phyloP scores from a whole-genome alignment of 1,284 basidiomycete species.

The Malassezia arunalokei region DNA sequence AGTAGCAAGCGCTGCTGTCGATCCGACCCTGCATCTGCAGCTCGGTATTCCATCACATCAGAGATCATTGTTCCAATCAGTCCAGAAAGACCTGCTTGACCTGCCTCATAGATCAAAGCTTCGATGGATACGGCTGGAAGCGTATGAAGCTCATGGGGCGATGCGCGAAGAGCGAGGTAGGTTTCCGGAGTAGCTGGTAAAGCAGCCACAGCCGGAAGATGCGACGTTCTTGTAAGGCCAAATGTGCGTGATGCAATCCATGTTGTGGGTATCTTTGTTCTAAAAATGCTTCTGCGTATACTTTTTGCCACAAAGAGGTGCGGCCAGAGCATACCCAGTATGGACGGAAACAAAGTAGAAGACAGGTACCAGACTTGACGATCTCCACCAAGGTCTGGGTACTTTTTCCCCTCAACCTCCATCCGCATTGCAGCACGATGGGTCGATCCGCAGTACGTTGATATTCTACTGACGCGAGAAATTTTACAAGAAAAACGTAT shows the following conservation, averaged over 20 bases:
- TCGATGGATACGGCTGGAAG: slow-evolving; percentile 8
- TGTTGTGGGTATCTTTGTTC: no score
- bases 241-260: no score
- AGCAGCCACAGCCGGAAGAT: background rate
- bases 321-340: no score
- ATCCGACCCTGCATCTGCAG: background rate
- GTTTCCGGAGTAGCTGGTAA: slow-evolving; percentile 17
- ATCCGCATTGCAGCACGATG: background rate
- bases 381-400: background rate
- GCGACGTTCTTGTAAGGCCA: no score
- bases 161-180: slow-evolving; percentile 13
- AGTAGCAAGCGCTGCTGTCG: slow-evolving; percentile 9
- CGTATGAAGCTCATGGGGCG: slow-evolving; percentile 6
- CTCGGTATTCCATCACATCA: slow-evolving; percentile 5
- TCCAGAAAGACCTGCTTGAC: slow-evolving; percentile 5
- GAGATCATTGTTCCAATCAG: background rate
- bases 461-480: slow-evolving; percentile 3
- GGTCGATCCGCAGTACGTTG: slow-evolving; percentile 13
- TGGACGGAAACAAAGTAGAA: no score
- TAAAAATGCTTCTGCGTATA: no score
- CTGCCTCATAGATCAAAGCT: slow-evolving; percentile 2
- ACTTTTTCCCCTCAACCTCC: background rate
- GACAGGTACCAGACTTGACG: no score
- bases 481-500: slow-evolving; percentile 13
- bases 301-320: no score